Base-by-base conservation (phyloP, 306 rosid species). In the Citrullus mucosospermus region DNA sequence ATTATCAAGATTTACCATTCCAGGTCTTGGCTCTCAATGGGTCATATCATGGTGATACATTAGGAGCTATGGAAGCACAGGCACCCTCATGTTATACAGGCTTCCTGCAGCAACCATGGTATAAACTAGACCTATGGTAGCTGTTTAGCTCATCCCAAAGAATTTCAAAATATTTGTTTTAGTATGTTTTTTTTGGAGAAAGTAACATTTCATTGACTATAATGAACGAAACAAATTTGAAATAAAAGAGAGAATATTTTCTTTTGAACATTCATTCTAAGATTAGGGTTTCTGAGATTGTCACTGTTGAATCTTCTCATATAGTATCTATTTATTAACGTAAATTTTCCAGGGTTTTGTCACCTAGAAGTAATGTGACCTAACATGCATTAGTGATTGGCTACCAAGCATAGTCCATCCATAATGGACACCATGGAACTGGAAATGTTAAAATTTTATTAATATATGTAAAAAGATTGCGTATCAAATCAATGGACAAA, bases 61-160 rank as follows among this genome's bases (percentile, higher is more conserved):
- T 95, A 83, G 97, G 97, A 86, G 99, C 99, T 76, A 92, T 95
- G 99, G 97, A 92, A 90, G 97, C 99, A 51, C 97, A 95, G 84
- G 97, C 97, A 50, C 96, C 97, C 60, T 95, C 98, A 67, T 82
- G 92, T 84, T 95, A 92, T 88, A 92, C 97, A 16, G 97, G 97
- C 83, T 95, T 95, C 84, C 89, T 95, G 75, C 99, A 95, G 86
- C 99, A 95, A 78, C 99, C 99, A 38, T 95, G 97, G 99, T 92
- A 88, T 76, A 77, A 38, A 59, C 59, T 55, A 68, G 16, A 68
- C 55, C 75, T 68, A 68, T 68, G 75, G 10, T 51, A 1, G 16
- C 9, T 20, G 50, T 43, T 77, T 59, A 16, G 43, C 25, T 59
- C 18, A 77, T 22, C 16, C 14, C 25, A 76, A 25, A 39, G 14